Evolutionary conservation across 371 early-diverging fungal genomes (phyloP), one percentile per base, ranked within the genome.

Genomic region (Mortierella sp.): DNA sequence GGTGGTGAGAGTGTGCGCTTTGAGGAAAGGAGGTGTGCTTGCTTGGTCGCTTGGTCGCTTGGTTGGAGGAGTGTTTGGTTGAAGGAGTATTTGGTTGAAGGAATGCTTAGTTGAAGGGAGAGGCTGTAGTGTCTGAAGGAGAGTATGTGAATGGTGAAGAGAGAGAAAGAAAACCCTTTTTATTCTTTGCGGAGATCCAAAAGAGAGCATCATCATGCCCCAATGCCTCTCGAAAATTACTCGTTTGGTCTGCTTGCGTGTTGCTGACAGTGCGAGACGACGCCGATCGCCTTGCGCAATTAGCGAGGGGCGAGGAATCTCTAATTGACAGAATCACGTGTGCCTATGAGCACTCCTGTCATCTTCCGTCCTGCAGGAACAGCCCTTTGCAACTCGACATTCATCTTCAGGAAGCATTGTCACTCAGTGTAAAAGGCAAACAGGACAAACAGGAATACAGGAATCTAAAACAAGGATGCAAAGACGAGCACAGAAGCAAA

Each of bases 401-500:
- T 50, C 50, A 16, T 3, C 50, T 13, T 50, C 50, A 50, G 16
- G 16, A 14, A 48, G 48, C 48, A 48, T 48, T 50, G 50, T 16
- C 50, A 50, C 16, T 50, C 50, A 3, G 16, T 13, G 16, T 2
- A 14, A 54, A 59, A 59, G 31, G 28, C 59, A 59, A 28, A 6
- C 43, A 40, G 43, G 26, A 54, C 55, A 54, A 28, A 14, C 28
- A 28, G n/a, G 14, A 57, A 28, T 8, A 57, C 59, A 57, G 13
- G 11, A 50, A 4, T 31, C 61, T 31, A 61, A 34, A 19, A 67
- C 67, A 67, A 67, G 24, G 43, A 79, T 79, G 79, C 48, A 64
- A 19, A 74, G 79, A 46, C 75, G 72, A 6, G 54, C 9, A 9
- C 71, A 73, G 26, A 51, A 76, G 57, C 71, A 73, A 51, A 51